phyloP scores from a whole-genome alignment of 2,329 filamentous ascomycete species.

The Trichoderma arundinaceum region DNA sequence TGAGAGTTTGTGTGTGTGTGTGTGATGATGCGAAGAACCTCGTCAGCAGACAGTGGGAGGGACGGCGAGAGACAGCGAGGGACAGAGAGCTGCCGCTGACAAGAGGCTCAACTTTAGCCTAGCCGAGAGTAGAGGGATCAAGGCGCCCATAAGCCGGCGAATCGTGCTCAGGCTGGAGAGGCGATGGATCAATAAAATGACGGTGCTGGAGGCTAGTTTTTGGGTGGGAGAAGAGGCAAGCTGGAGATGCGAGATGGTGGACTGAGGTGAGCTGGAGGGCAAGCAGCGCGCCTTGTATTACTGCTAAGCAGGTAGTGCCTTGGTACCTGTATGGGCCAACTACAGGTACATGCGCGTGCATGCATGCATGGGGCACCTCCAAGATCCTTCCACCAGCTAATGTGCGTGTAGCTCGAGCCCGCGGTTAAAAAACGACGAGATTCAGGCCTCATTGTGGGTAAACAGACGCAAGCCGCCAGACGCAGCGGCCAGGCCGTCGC shows the following conservation, averaged over 20 bases:
- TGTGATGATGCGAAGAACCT: neutral
- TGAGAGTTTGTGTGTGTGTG: slow-evolving; percentile 2
- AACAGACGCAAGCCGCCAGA: slow-evolving; percentile 30
- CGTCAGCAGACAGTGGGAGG: slow-evolving; percentile 17
- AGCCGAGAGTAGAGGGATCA: slow-evolving; percentile 2
- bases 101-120: neutral
- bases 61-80: neutral
- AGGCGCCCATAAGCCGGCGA: neutral
- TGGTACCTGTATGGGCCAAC: neutral
- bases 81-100: neutral
- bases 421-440: slow-evolving; percentile 21
- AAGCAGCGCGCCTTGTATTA: neutral
- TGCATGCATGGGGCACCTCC: neutral
- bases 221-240: slow-evolving; percentile 9
- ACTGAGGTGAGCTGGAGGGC: neutral
- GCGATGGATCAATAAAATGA: slow-evolving; percentile 16
- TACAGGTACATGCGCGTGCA: slow-evolving; percentile 15
- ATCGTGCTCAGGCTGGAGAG: slow-evolving; percentile 4
- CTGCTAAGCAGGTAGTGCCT: neutral
- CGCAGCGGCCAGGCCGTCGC: slow-evolving; percentile 26
- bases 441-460: slow-evolving; percentile 13
- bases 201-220: neutral
- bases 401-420: slow-evolving; percentile 25
- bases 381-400: slow-evolving; percentile 25
- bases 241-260: neutral